Evolutionary conservation across 2,329 filamentous ascomycete genomes (phyloP).

Genomic region (Epichloe typhina): DNA sequence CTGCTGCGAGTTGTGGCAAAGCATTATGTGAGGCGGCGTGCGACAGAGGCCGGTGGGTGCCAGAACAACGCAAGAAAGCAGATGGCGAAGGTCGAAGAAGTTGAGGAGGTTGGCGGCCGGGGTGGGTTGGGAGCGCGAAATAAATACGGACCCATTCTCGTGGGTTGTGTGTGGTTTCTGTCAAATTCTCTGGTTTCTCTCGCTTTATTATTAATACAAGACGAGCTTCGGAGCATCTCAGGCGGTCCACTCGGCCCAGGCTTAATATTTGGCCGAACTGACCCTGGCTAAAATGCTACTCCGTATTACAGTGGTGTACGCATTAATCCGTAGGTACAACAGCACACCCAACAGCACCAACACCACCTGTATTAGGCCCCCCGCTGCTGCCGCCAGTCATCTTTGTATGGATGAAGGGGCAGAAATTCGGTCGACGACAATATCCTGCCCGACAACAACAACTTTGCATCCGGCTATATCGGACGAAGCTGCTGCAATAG

Average conservation of each 20-base stretch:
- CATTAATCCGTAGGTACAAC: no score
- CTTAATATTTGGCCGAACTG: neutral
- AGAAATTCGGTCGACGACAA: neutral
- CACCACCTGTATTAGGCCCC: no score
- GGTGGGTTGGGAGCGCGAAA: slow-evolving; percentile 6
- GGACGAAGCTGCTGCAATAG: neutral
- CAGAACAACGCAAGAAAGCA: neutral
- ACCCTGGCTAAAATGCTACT: neutral
- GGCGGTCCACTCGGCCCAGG: neutral
- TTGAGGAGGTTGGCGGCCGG: neutral
- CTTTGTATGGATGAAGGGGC: slow-evolving; percentile 2
- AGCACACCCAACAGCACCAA: no score
- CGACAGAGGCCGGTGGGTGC: slow-evolving; percentile 10
- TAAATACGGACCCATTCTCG: slow-evolving; percentile 6
- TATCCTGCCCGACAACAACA: neutral
- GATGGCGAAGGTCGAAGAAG: slow-evolving; percentile 5
- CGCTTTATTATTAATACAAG: neutral
- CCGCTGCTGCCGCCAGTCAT: no score
- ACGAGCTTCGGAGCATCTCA: neutral
- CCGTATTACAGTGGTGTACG: no score
- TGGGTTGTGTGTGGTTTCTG: neutral
- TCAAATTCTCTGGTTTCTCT: neutral
- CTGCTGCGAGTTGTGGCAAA: slow-evolving; percentile 16
- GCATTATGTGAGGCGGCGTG: slow-evolving; percentile 22
- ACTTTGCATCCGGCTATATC: neutral